Evolutionary conservation across 2,329 filamentous ascomycete species (phyloP).

Genomic region (Aspergillus sp.): DNA sequence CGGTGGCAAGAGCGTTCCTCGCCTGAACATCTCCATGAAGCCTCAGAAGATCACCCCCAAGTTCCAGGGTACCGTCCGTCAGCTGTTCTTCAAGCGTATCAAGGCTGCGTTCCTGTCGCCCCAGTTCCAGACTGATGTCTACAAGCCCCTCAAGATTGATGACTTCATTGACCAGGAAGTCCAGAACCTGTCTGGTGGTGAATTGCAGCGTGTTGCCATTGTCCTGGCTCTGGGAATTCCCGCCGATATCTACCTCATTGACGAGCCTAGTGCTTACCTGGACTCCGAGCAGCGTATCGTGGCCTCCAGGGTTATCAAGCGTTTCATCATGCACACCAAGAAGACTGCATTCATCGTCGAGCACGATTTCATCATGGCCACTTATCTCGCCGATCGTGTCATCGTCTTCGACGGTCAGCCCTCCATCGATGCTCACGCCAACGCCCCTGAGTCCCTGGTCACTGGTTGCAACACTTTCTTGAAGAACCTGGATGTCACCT

Average conservation of each 20-base stretch:
- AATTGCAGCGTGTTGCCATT: slow-evolving; percentile 98
- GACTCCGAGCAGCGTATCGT: slow-evolving; percentile 99
- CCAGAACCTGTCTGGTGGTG: slow-evolving; percentile 97
- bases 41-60: slow-evolving; percentile 99
- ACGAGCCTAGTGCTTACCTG: slow-evolving; percentile 95
- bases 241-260: slow-evolving; percentile 97
- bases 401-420: slow-evolving; percentile 98
- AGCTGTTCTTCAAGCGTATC: slow-evolving; percentile 99
- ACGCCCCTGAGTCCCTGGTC: slow-evolving; percentile 85
- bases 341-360: slow-evolving; percentile 99
- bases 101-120: slow-evolving; percentile 94
- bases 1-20: slow-evolving; percentile 72
- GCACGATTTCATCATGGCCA: slow-evolving; percentile 99
- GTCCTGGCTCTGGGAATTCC: slow-evolving; percentile 94
- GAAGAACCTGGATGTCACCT: slow-evolving; percentile 95
- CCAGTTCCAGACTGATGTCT: slow-evolving; percentile 99
- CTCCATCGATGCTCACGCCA: slow-evolving; percentile 83
- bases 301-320: slow-evolving; percentile 95
- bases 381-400: slow-evolving; percentile 83
- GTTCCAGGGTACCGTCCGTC: slow-evolving; percentile 93
- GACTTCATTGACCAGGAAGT: slow-evolving; percentile 99
- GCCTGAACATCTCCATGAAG: slow-evolving; percentile 99
- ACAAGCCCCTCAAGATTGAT: slow-evolving; percentile 98
- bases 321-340: slow-evolving; percentile 99
- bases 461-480: slow-evolving; percentile 96